A percentile compares a stretch with the other conserved stretches of the same genome.
Conservation (phyloP, 2,329 filamentous ascomycete species). For the Colletotrichum lini region DNA sequence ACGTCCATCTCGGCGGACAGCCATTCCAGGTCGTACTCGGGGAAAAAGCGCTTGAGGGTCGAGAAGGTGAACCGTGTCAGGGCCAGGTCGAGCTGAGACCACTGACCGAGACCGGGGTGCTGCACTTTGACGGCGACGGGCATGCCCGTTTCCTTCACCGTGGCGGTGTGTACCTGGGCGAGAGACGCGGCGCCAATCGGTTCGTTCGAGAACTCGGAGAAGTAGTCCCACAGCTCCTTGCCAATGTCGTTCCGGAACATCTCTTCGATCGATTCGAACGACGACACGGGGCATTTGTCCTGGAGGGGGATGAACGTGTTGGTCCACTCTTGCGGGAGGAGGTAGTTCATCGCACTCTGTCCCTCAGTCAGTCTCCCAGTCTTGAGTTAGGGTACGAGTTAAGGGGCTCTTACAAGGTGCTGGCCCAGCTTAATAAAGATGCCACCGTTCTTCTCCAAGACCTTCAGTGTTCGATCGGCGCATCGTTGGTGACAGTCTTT, state of each 20-base stretch:
- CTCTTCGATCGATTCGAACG: conserved; percentile 84
- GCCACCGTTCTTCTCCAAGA: conserved; percentile 95
- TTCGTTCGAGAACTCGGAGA: conserved; percentile 83
- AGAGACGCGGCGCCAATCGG: conserved; percentile 95
- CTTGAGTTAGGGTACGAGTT: no score
- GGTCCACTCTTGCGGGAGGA: conserved; percentile 93
- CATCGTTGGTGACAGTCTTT: conserved; percentile 93
- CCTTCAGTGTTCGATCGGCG: conserved; percentile 86
- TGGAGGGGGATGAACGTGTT: conserved; percentile 96
- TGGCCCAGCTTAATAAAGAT: conserved; percentile 99
- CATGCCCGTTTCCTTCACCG: conserved; percentile 83
- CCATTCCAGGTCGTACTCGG: conserved; percentile 98
- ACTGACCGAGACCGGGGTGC: conserved; percentile 90
- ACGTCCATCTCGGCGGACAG: conserved; percentile 92
- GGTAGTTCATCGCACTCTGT: conserved; percentile 93
- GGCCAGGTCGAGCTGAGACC: conserved; percentile 88
- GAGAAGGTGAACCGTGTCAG: conserved; percentile 92
- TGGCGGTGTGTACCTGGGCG: conserved; percentile 93
- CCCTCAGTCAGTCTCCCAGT: conserved; percentile 43
- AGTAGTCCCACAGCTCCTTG: conserved; percentile 82
- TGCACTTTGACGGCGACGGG: conserved; percentile 97
- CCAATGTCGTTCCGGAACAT: conserved; percentile 93
- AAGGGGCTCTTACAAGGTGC: conserved; percentile 74
- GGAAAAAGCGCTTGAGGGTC: conserved; percentile 92
- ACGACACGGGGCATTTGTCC: conserved; percentile 94